Evolutionary conservation across 768 basidiomycete genomes (phyloP).

Genomic region (Kwoniella sp.): DNA sequence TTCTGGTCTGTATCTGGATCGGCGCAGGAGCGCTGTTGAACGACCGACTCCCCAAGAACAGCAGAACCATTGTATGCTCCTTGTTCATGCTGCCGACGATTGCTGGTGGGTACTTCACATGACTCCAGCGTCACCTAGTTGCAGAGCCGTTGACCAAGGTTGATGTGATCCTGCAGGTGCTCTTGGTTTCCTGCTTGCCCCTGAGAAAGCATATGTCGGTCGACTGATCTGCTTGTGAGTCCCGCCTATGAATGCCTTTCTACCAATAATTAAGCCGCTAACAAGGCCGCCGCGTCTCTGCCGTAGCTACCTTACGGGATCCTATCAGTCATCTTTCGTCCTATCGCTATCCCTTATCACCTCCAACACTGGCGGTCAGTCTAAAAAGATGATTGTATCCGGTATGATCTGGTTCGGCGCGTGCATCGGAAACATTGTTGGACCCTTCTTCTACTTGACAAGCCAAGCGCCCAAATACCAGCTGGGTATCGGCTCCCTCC

Average conservation of each 20-base stretch:
- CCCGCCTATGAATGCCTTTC: not conserved
- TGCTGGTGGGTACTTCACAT: conserved; percentile 19
- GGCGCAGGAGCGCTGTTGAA: conserved; percentile 50
- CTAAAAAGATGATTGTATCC: conserved; percentile 54
- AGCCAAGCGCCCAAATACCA: conserved; percentile 52
- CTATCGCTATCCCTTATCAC: conserved; percentile 56
- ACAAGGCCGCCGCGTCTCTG: too few species aligned
- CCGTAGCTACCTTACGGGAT: conserved; percentile 51
- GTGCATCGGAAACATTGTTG: conserved; percentile 51
- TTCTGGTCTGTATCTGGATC: conserved; percentile 54
- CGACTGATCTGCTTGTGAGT: conserved; percentile 55
- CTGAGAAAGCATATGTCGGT: conserved; percentile 50
- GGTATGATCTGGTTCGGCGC: conserved; percentile 56
- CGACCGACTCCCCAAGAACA: conserved; percentile 46
- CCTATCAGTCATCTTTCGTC: conserved; percentile 55
- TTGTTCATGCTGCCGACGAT: conserved; percentile 56
- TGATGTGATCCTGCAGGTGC: conserved; percentile 25
- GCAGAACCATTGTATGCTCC: conserved; percentile 47
- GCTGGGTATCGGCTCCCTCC: conserved; percentile 54
- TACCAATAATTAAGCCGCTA: not conserved
- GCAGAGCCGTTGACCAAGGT: too few species aligned
- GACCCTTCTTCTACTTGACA: conserved; percentile 48
- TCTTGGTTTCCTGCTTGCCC: conserved; percentile 55
- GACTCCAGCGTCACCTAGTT: too few species aligned
- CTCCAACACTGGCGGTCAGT: conserved; percentile 58